Conservation (phyloP, 768 basidiomycete species). For the Macrocybe gigantea region DNA sequence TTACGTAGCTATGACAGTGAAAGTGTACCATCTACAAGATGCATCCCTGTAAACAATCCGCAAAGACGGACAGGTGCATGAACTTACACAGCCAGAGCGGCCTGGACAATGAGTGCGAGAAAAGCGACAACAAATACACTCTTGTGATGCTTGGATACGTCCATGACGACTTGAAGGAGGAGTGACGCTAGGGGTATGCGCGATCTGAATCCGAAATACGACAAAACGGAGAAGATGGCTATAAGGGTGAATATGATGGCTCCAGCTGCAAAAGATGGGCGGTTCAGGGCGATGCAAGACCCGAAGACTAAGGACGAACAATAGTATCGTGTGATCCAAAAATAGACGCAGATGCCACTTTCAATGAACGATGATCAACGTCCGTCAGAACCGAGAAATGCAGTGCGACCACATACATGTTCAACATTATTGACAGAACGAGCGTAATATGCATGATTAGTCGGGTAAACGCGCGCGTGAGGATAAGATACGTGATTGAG, state of each 20-base stretch:
- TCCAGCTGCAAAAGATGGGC: conserved; percentile 41
- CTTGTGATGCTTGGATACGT: conserved; percentile 65
- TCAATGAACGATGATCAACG: neutral
- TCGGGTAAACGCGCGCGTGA: conserved; percentile 67
- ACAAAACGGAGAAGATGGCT: conserved; percentile 65
- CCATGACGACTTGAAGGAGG: conserved; percentile 78
- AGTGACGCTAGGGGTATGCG: conserved; percentile 78
- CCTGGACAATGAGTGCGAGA: conserved; percentile 62
- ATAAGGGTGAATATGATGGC: conserved; percentile 84
- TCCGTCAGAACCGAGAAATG: neutral
- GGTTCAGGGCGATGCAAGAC: conserved; percentile 1
- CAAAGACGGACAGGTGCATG: neutral
- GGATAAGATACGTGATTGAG: conserved; percentile 60
- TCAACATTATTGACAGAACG: conserved; percentile 53
- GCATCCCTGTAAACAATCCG: conserved; percentile 2
- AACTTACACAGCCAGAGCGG: conserved; percentile 61
- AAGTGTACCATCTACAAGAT: conserved; percentile 61
- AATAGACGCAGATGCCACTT: conserved; percentile 71
- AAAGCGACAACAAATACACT: conserved; percentile 72
- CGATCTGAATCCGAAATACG: conserved; percentile 65
- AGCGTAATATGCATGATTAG: conserved; percentile 75
- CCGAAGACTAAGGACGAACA: conserved; percentile 34
- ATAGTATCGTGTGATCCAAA: conserved; percentile 66
- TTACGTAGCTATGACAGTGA: conserved; percentile 69
- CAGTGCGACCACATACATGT: conserved; percentile 43